Conservation (phyloP, 2,329 filamentous ascomycete genomes). For the Nemania sp. region DNA sequence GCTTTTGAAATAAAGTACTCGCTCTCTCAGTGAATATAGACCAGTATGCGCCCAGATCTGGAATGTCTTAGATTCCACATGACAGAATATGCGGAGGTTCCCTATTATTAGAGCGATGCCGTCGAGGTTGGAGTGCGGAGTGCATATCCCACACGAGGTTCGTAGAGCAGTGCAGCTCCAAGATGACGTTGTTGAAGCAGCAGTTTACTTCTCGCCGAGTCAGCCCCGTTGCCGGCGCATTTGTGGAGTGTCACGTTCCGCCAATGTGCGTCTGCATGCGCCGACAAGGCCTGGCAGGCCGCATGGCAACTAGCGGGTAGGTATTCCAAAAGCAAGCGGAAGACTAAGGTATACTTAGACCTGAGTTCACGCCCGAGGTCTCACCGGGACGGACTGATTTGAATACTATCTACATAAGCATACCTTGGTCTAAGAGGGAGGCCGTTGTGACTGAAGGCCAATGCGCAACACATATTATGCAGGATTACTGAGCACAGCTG, state of each 20-base stretch:
- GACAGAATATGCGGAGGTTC: conserved; percentile 4
- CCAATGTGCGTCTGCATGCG: conserved; percentile 19
- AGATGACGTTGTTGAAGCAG: conserved; percentile 15
- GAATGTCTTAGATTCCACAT: neutral
- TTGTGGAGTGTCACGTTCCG: conserved; percentile 26
- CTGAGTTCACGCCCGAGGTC: neutral
- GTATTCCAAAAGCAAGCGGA: conserved; percentile 2
- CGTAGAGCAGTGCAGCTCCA: conserved; percentile 6
- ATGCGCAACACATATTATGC: too few species aligned
- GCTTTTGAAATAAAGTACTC: too few species aligned
- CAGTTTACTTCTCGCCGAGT: neutral
- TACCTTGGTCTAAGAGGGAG: too few species aligned
- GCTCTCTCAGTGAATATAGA: too few species aligned
- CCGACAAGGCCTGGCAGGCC: conserved; percentile 2
- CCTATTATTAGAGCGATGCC: conserved; percentile 12
- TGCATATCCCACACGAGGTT: conserved; percentile 6
- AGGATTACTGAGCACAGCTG: too few species aligned
- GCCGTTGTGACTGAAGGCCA: too few species aligned
- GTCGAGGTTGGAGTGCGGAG: conserved; percentile 24
- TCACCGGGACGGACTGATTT: neutral
- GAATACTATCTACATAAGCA: neutral
- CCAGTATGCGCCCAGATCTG: too few species aligned
- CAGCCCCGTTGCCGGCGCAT: conserved; percentile 3
- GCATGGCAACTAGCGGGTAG: conserved; percentile 5
- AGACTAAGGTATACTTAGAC: neutral